These are phyloP conservation scores for Chytriomyces hyalinus DNA, from an alignment of 192 early-diverging fungal species.

Conservation along the genomic window DNA sequence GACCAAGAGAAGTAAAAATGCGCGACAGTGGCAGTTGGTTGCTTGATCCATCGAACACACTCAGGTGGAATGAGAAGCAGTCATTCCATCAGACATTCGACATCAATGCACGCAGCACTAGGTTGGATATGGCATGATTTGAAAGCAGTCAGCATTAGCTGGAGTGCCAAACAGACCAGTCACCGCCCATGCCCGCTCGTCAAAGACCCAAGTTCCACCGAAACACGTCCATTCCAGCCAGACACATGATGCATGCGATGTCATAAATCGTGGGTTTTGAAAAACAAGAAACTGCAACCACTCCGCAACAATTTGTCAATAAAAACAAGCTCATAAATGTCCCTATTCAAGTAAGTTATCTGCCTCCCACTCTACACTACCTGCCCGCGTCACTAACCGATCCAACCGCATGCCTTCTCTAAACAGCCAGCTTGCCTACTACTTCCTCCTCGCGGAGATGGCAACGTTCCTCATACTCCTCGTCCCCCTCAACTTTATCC, in stretches of 20 bases:
- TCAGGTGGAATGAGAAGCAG: too few species aligned
- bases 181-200: background rate
- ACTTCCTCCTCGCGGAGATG: conserved; percentile 47
- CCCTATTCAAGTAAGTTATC: conserved; percentile 20
- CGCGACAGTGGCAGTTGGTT: too few species aligned
- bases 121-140: too few species aligned
- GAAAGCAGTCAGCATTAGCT: too few species aligned
- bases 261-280: too few species aligned
- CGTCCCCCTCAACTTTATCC: conserved; percentile 51
- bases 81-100: too few species aligned
- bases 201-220: conserved; percentile 30
- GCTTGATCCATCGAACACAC: too few species aligned
- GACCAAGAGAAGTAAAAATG: too few species aligned
- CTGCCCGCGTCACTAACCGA: too few species aligned
- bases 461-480: conserved; percentile 46
- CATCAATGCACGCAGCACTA: too few species aligned
- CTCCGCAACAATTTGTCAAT: background rate
- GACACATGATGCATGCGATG: too few species aligned
- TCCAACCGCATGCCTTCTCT: background rate
- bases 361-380: background rate
- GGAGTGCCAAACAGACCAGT: conserved; percentile 17
- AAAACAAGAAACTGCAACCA: too few species aligned
- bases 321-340: conserved; percentile 9
- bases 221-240: conserved; percentile 33
- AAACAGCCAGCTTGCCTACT: conserved; percentile 52